A percentile compares a stretch with the other conserved stretches of the same genome.
Evolutionary conservation across 495 filamentous ascomycete genomes (phyloP).

Genomic region (Annulohypoxylon bovei): DNA sequence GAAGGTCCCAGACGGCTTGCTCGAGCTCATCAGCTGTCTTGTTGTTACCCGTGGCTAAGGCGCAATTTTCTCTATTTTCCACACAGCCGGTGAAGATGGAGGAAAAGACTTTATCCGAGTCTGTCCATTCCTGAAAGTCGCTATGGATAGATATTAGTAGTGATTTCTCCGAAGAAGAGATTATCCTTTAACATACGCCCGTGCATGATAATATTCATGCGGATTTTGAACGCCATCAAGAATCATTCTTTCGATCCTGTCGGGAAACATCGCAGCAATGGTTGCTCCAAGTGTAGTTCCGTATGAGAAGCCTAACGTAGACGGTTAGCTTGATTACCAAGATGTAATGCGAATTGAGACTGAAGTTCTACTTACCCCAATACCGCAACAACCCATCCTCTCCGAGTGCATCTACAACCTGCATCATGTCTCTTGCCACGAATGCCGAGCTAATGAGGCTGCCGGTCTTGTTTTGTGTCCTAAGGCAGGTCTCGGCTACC

Average conservation of each 20-base stretch:
- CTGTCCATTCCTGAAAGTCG: conserved; percentile 44
- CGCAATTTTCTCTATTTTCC: conserved; percentile 41
- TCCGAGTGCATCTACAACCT: conserved; percentile 53
- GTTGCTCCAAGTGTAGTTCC: conserved; percentile 56
- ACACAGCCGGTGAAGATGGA: conserved; percentile 48
- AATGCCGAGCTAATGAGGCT: conserved; percentile 44
- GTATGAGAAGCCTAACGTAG: conserved; percentile 53
- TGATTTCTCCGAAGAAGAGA: background rate
- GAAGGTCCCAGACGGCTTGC: conserved; percentile 41
- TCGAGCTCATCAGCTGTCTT: conserved; percentile 50
- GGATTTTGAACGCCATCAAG: conserved; percentile 56
- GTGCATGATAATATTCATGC: conserved; percentile 52
- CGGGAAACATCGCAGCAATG: conserved; percentile 57
- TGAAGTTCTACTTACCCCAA: conserved; percentile 50
- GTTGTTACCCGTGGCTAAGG: conserved; percentile 41
- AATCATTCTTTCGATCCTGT: conserved; percentile 54
- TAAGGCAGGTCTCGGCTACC: conserved; percentile 13
- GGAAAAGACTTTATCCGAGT: conserved; percentile 48
- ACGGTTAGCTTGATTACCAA: background rate
- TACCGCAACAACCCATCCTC: conserved; percentile 58
- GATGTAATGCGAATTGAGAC: background rate
- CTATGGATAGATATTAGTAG: background rate
- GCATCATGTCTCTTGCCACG: conserved; percentile 56
- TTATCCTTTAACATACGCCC: conserved; percentile 10
- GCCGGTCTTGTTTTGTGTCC: conserved; percentile 20